These are phyloP conservation scores for Monosporascus sp. DNA, from an alignment of 2,329 filamentous ascomycete genomes.

Conservation along the genomic window DNA sequence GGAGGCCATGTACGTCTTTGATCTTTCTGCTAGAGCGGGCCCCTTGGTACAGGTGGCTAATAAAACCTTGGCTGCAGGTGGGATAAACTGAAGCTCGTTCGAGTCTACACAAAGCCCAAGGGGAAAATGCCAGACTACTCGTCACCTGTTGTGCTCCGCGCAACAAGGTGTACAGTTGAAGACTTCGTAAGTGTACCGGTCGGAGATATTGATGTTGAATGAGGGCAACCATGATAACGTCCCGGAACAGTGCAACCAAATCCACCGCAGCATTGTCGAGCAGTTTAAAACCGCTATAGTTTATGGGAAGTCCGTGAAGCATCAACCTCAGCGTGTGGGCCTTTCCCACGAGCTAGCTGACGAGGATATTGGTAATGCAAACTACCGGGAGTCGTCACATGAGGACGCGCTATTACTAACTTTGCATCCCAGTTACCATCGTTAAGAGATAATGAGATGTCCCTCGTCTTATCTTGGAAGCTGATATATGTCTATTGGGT, in stretches of 20 bases:
- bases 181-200: constrained; percentile 73
- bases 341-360: constrained; percentile 87
- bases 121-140: constrained; percentile 90
- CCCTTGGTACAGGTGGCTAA: constrained; percentile 16
- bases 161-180: constrained; percentile 81
- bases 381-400: constrained; percentile 8
- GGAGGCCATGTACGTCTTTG: constrained; percentile 69
- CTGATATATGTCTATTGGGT: background rate
- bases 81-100: constrained; percentile 87
- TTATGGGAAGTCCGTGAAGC: constrained; percentile 96
- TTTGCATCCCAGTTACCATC: constrained; percentile 50
- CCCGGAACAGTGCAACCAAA: constrained; percentile 75
- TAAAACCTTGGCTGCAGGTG: constrained; percentile 46
- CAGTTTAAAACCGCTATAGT: constrained; percentile 95
- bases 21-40: constrained; percentile 3
- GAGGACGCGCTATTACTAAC: constrained; percentile 19
- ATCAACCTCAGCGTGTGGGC: constrained; percentile 94
- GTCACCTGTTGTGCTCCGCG: constrained; percentile 81
- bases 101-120: constrained; percentile 98
- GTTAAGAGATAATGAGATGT: constrained; percentile 56
- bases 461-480: background rate
- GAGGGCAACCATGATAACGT: constrained; percentile 29
- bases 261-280: constrained; percentile 93
- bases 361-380: constrained; percentile 80
- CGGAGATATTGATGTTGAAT: constrained; percentile 9